Evolutionary conservation across 75 land plant species (phyloP), one percentile per base, ranked within the genome.

Genomic region (Sequoiadendron giganteum): DNA sequence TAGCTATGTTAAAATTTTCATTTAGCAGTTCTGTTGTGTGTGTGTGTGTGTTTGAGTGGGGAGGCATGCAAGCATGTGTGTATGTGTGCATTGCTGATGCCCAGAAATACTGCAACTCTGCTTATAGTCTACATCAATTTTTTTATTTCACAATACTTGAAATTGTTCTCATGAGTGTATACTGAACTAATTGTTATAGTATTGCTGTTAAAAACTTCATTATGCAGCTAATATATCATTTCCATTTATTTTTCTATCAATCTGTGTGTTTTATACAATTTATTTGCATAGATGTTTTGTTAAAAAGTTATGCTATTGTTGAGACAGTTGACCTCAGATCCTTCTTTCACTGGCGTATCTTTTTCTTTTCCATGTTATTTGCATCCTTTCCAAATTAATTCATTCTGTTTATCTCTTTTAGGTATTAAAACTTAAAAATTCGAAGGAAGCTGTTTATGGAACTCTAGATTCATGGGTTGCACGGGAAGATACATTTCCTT

Each of bases 391-490:
- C 42, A 38, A 15, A 79, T 28, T 36, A 79, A 79, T 14, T 40
- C 42, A 38, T 79, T 48, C 30, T 84, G 34, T 84, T 84, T 84
- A 16, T 85, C 56, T 54, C 61, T 55, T 32, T 30, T 19, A 93
- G 93, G 90, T 98, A 76, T 61, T 87, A 21, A 90, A 90, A 42
- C 87, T 95, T 34, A 92, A 94, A 49, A 91, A 97, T 76, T 91
- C 92, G 39, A 97, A 95, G 93, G 96, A 97, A 81, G 94, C 94
- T 75, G 92, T 98, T 78, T 98, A 97, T 93, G 95, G 96, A 80
- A 86, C 95, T 56, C 90, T 98, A 49, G 99, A 98, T 90, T 93
- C 97, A 47, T 98, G 97, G 97, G 94, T 92, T 91, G 99, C 99
- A 76, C 94, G 93, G 94, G 99, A 98, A 87, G 90, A 90, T 36